Evolutionary conservation across 495 filamentous ascomycete species (phyloP).

Genomic region (Xylaria longipes): DNA sequence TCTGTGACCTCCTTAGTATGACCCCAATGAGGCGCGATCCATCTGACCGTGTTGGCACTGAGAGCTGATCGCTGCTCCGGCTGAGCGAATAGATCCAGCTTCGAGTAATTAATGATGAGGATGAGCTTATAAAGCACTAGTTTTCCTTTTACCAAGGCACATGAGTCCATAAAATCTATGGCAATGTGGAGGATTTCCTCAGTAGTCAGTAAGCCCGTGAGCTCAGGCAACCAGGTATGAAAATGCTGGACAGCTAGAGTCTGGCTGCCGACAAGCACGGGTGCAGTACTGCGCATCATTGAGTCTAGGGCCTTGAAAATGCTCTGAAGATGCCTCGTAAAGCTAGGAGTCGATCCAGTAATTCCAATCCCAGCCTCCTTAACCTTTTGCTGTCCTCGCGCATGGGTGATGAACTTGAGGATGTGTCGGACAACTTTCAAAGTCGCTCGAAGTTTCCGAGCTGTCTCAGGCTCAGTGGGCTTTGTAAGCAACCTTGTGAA

Average conservation of each 20-base stretch:
- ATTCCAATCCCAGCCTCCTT: conserved; percentile 92
- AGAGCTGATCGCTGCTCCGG: conserved; percentile 75
- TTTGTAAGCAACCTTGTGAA: conserved; percentile 82
- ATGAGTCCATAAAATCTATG: conserved; percentile 92
- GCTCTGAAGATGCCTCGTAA: conserved; percentile 80
- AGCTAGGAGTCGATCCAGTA: conserved; percentile 73
- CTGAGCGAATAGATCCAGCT: conserved; percentile 76
- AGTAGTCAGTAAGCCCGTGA: conserved; percentile 73
- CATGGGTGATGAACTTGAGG: conserved; percentile 93
- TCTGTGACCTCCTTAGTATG: conserved; percentile 71
- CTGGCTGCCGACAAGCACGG: conserved; percentile 88
- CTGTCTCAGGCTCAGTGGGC: conserved; percentile 77
- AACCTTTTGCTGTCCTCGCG: conserved; percentile 81
- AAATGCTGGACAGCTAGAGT: conserved; percentile 96
- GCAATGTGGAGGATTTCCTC: conserved; percentile 91
- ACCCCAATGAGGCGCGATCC: conserved; percentile 96
- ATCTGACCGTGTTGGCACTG: conserved; percentile 81
- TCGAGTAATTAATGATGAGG: conserved; percentile 87
- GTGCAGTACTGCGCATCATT: conserved; percentile 85
- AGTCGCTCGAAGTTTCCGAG: conserved; percentile 83
- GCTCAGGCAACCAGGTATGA: conserved; percentile 92
- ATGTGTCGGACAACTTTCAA: conserved; percentile 95
- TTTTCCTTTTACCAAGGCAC: conserved; percentile 86
- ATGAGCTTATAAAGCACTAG: conserved; percentile 93
- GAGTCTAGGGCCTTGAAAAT: conserved; percentile 90